Evolutionary conservation across 495 filamentous ascomycete species (phyloP).

Genomic region (Elasticomyces elasticus): DNA sequence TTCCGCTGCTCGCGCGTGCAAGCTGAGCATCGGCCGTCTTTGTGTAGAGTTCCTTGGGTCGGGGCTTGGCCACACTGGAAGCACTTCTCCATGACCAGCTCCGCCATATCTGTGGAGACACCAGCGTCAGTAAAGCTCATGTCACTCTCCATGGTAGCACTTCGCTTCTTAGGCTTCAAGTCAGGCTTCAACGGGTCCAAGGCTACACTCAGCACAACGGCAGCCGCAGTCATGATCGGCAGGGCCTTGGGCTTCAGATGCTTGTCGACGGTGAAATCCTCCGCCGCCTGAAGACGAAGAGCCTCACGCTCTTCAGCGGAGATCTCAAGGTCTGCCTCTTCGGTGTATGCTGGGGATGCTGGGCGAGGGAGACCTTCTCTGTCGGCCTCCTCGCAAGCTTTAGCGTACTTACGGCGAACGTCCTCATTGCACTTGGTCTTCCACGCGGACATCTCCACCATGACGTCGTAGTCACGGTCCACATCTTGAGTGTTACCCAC

Average conservation of each 20-base stretch:
- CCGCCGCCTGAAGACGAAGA: background rate
- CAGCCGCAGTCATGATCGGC: background rate
- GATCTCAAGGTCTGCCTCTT: background rate
- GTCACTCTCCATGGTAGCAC: background rate
- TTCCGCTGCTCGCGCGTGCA: no score
- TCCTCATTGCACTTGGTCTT: background rate
- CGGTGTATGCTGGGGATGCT: background rate
- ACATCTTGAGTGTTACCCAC: no score
- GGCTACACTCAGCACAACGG: background rate
- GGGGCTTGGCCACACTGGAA: background rate
- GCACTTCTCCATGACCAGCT: background rate
- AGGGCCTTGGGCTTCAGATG: background rate
- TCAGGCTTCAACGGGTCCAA: constrained; percentile 1
- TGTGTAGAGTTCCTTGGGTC: no score
- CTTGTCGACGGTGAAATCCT: background rate
- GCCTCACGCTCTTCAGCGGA: background rate
- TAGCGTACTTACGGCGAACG: background rate
- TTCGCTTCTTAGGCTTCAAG: background rate
- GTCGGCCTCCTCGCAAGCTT: background rate
- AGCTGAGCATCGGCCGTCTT: no score
- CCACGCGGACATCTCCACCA: background rate
- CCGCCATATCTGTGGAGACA: background rate
- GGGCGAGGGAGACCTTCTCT: background rate
- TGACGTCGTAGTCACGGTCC: no score
- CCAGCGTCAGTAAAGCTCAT: constrained; percentile 2